A percentile compares a stretch with the other conserved stretches of the same genome.
Conservation (phyloP, 2,329 filamentous ascomycete species). For the Drechslerella dactyloides region DNA sequence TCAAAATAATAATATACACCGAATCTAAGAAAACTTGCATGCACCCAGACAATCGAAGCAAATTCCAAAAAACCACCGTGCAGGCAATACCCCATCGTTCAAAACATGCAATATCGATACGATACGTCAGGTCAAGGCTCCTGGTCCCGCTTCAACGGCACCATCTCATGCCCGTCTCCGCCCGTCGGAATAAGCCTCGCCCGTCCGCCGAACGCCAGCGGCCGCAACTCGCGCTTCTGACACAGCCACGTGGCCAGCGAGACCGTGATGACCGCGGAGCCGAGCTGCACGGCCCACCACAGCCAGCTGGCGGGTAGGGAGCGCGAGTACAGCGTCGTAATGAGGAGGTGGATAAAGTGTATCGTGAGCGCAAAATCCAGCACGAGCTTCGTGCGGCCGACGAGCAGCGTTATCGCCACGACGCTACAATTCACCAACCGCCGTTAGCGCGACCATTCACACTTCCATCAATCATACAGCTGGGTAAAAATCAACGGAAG, state of each 20-base stretch:
- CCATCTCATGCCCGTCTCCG: constrained; percentile 38
- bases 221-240: constrained; percentile 83
- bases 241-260: constrained; percentile 86
- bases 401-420: constrained; percentile 79
- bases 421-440: constrained; percentile 64
- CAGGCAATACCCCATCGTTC: no score
- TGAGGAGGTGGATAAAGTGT: constrained; percentile 78
- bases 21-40: no score
- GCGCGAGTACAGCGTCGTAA: constrained; percentile 79
- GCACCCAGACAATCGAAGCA: no score
- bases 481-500: constrained; percentile 2
- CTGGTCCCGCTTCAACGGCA: constrained; percentile 36
- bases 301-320: constrained; percentile 76
- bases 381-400: constrained; percentile 89
- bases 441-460: not conserved
- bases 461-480: not conserved
- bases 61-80: no score
- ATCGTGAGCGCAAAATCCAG: constrained; percentile 92
- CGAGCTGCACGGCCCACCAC: constrained; percentile 79
- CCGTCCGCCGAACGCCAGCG: constrained; percentile 69
- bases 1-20: no score
- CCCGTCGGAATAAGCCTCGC: constrained; percentile 3
- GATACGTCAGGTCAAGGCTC: constrained; percentile 31
- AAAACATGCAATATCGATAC: no score
- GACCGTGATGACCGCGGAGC: constrained; percentile 69